Evolutionary conservation across 2,329 filamentous ascomycete genomes (phyloP), one percentile per base, ranked within the genome.

Genomic region (Nemania abortiva): DNA sequence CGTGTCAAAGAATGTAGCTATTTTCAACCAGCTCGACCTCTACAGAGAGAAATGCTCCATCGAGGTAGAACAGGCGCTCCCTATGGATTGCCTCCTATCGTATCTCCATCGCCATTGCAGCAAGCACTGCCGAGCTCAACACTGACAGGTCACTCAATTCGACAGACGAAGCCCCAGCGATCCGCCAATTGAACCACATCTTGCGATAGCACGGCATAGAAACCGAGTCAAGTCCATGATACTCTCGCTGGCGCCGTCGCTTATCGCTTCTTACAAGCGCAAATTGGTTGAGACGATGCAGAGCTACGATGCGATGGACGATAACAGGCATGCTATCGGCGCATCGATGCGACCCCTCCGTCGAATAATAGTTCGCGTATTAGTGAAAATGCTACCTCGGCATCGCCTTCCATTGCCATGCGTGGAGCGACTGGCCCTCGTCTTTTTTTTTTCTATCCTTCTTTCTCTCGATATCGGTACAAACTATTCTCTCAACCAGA

Each of bases 1-100:
- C 65, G 68, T 70, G 65, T 65, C 65, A 65, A 27, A 66, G 27
- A 45, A 22, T 27, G n/a, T 61, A 68, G 57, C 65, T 65, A 65
- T 70, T 53, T 63, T 54, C 62, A 63, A 66, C 65, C 55, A 53
- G 50, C 53, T 60, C 58, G 49, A 5, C 58, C 50, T 56, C 27
- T 56, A 50, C 47, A 9, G 11, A 18, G 24, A 20, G 13, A 11
- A 3, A 11, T 68, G 10, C 65, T 57, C 54, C 53, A 42, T 65
- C 65, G 18, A 54, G 47, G 34, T 62, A 20, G n/a, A 61, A 15
- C 56, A 50, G 24, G 15, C 24, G 20, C 18, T 63, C 10, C 39
- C 55, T 58, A 57, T 68, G 55, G 39, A 31, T 13, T 64, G 47
- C 37, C 20, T 37, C 4, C 29, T 37, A 34, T 22, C 15, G 7